Evolutionary conservation across 257 asterid species (phyloP), one percentile per base, ranked within the genome.

Genomic region (Vinca minor): DNA sequence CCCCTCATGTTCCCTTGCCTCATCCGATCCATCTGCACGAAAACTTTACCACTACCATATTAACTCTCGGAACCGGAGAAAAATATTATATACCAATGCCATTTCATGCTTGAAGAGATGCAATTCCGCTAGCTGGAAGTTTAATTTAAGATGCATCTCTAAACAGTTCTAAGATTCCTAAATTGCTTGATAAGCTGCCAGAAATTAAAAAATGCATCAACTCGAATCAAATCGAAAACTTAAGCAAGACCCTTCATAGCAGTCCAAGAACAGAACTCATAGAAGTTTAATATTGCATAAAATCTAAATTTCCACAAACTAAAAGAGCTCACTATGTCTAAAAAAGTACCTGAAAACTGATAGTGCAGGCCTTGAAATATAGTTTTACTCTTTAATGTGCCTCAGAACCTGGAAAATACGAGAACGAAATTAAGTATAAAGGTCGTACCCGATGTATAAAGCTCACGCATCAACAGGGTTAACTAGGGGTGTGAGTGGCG

Each of bases 21-120:
- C 42, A 56, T 56, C 62, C 62, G 62, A 56, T 56, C 62, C 62
- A 56, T 56, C 32, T 56, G 20, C n/a, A n/a, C n/a, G n/a, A n/a
- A n/a, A n/a, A n/a, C n/a, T n/a, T n/a, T n/a, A n/a, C n/a, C n/a
- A n/a, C n/a, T n/a, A n/a, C n/a, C n/a, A n/a, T n/a, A n/a, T n/a
- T n/a, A n/a, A n/a, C n/a, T n/a, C n/a, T n/a, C n/a, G n/a, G n/a
- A n/a, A n/a, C n/a, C n/a, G n/a, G n/a, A n/a, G n/a, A n/a, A n/a
- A n/a, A n/a, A n/a, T n/a, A n/a, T n/a, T n/a, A n/a, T 48, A 12
- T 48, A n/a, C 13, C 28, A 20, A 48, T 48, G 20, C 10, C 10
- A 3, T 50, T 50, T 23, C 18, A 8, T 1, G 32, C 23, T 50
- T 25, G 57, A 50, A 52, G 58, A 4, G 5, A 12, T 3, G 2